Evolutionary conservation across 345 rosid genomes (phyloP).

Genomic region (Noccaea caerulescens): DNA sequence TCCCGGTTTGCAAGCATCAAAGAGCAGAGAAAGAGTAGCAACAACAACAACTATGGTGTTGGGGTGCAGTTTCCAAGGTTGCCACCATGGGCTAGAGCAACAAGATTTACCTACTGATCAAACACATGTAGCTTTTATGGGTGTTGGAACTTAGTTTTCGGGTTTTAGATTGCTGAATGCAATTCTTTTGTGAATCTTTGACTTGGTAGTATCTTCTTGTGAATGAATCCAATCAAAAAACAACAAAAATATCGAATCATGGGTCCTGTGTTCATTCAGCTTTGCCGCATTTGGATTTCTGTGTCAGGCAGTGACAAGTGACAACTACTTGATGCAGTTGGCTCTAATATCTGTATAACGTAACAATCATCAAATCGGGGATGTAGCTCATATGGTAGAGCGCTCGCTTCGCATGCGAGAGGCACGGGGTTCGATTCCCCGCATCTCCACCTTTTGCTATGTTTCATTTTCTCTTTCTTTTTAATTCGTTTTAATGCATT

Average conservation of each 20-base stretch:
- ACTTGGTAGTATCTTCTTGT: conserved; percentile 17
- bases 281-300: background rate
- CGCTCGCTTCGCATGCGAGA: conserved; percentile 99
- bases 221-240: background rate
- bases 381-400: conserved; percentile 63
- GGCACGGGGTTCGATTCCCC: conserved; percentile 99
- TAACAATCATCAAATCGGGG: background rate
- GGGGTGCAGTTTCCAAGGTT: conserved; percentile 42
- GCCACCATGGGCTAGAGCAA: conserved; percentile 62
- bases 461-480: background rate
- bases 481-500: background rate
- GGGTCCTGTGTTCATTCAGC: background rate
- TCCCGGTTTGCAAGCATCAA: conserved; percentile 78
- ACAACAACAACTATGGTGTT: conserved; percentile 37
- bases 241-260: too few species aligned
- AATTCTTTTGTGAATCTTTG: conserved; percentile 29
- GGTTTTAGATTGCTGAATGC: conserved; percentile 15
- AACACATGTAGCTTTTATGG: background rate
- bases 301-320: background rate
- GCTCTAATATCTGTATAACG: background rate
- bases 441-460: conserved; percentile 58
- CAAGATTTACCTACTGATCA: conserved; percentile 48
- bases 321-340: background rate
- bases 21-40: conserved; percentile 61
- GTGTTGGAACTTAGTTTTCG: background rate